phyloP scores from a whole-genome alignment of 352 stramenopile genomes.

The Phytophthora fragariaefolia region DNA sequence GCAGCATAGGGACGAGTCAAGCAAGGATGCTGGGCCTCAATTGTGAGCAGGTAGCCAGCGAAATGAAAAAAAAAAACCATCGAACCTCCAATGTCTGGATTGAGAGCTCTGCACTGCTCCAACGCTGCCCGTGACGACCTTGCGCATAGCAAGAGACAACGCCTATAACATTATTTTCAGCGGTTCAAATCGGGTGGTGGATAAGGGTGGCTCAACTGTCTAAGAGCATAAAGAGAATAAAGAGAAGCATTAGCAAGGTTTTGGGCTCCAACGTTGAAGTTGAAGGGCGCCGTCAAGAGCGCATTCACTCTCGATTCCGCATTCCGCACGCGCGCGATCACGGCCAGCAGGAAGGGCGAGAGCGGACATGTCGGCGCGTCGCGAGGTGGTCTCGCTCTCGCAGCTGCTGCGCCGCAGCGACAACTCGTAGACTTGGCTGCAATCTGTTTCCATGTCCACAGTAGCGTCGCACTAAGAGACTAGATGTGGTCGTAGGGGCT shows the following conservation, averaged over 20 bases:
- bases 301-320: constrained; percentile 43
- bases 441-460: too few relatives aligned
- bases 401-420: constrained; percentile 65
- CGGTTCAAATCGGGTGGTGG: neutral
- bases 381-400: constrained; percentile 77
- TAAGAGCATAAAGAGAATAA: too few relatives aligned
- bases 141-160: neutral
- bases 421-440: constrained; percentile 35
- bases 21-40: neutral
- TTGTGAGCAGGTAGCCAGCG: neutral
- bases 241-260: too few relatives aligned
- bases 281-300: constrained; percentile 13
- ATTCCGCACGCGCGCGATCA: constrained; percentile 14
- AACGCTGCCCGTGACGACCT: neutral
- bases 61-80: neutral
- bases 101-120: neutral
- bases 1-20: too few relatives aligned
- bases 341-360: neutral
- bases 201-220: neutral
- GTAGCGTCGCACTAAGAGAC: constrained; percentile 1
- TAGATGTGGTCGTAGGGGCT: constrained; percentile 8
- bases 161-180: neutral
- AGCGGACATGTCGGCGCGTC: constrained; percentile 59
- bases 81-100: too few relatives aligned
- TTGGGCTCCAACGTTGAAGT: constrained; percentile 37